Base-by-base conservation (phyloP, 768 basidiomycete genomes). In the Fibroporia radiculosa region DNA sequence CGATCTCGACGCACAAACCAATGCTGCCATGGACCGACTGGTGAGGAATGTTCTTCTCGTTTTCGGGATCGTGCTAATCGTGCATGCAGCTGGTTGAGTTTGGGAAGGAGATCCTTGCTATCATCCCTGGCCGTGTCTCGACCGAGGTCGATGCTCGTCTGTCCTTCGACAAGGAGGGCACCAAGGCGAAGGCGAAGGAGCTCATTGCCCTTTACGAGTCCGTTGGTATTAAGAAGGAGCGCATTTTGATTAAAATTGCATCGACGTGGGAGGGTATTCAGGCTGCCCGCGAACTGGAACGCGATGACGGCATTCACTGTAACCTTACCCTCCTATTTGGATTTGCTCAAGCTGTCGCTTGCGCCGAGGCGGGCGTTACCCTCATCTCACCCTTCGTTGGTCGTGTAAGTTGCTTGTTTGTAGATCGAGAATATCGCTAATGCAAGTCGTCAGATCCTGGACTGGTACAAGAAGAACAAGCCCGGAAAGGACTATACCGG, bases 251-350 rank as follows among this genome's bases (percentile, higher is more conserved):
- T 81, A 99, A 99, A 75, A 97, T 99, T 62, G 96, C 95, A 24
- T 95, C 96, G 31, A 93, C 93, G 38, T 99, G 91, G 89, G 96
- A 98, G 70, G 96, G 96, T 68, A 99, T 99, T 71, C 95, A 99
- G 67, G 96, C 96, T 48, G 96, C 96, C 28, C 82, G 92, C 51
- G 84, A 93, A 67, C 84, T 99, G 54, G 96, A 99, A 74, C 66
- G 76, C 49, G 86, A 95, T 55, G 82, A 96, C 47, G 77, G 75
- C 51, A 98, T 99, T 67, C 93, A 95, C 80, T 97, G 93, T 77
- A 98, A 99, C 73, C 80, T 99, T 54, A 99, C 96, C 40, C 85
- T 99, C 56, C 82, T 98, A 54, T 99, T 99, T 72, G 96, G 96
- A 56, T 99, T 99, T 67, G 87, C 75, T 35, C 96, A 99, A 71